Conservation (phyloP, 768 basidiomycete genomes). For the Lyophyllum shimeji region DNA sequence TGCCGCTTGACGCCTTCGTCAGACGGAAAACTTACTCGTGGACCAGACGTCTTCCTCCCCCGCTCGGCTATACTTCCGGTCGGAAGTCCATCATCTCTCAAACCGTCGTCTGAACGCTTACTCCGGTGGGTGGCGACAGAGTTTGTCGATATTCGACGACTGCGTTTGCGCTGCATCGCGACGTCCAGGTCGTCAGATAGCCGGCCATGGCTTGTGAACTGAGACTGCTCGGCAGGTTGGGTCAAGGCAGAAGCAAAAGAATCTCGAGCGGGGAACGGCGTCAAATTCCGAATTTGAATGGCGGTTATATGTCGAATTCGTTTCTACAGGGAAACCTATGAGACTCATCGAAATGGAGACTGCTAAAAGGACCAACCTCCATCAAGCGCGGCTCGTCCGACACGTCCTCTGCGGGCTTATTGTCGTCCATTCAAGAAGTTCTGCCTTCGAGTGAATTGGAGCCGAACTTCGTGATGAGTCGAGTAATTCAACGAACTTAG, state of each 20-base stretch:
- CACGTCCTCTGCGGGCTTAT: not conserved
- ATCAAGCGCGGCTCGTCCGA: conserved; percentile 5
- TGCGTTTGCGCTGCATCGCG: conserved; percentile 54
- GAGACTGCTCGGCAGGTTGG: conserved; percentile 62
- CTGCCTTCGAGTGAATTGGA: not conserved
- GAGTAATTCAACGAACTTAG: not conserved
- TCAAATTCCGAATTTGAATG: conserved; percentile 77
- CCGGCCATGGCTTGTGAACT: conserved; percentile 56
- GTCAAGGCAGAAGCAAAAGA: conserved; percentile 72
- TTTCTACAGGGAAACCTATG: conserved; percentile 39
- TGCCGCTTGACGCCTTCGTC: conserved; percentile 17
- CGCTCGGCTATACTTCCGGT: conserved; percentile 27
- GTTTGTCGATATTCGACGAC: conserved; percentile 58
- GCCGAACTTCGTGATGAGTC: not conserved
- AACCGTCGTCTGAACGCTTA: conserved; percentile 44
- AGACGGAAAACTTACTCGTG: conserved; percentile 40
- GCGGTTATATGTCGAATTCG: conserved; percentile 73
- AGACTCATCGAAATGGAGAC: conserved; percentile 4
- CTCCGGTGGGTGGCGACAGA: conserved; percentile 53
- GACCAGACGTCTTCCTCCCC: conserved; percentile 44
- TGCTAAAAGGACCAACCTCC: conserved; percentile 12
- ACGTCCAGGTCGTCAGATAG: conserved; percentile 73
- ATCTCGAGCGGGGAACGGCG: conserved; percentile 83
- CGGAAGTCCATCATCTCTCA: conserved; percentile 25
- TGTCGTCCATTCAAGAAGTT: conserved; percentile 1